phyloP scores from a whole-genome alignment of 2,329 filamentous ascomycete species.

The Diaporthe batatas region DNA sequence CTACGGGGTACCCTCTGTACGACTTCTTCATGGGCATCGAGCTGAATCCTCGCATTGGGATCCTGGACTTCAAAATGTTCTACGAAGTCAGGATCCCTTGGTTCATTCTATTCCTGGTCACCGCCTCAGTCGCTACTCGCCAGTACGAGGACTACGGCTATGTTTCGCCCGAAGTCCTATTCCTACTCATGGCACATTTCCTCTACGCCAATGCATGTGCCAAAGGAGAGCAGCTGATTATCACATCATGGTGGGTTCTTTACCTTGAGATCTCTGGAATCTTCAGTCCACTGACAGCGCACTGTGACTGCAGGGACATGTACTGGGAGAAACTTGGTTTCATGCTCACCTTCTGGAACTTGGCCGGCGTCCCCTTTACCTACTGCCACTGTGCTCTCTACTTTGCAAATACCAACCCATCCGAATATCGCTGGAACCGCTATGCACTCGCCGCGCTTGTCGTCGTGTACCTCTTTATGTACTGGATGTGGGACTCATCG shows the following conservation, averaged over 20 bases:
- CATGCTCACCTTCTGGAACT: conserved; percentile 92
- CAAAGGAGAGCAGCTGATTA: conserved; percentile 86
- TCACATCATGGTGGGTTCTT: conserved; percentile 71
- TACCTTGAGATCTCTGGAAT: background rate
- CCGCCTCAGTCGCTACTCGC: conserved; percentile 76
- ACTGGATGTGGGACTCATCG: conserved; percentile 87
- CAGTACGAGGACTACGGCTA: conserved; percentile 84
- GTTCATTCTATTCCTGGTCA: conserved; percentile 83
- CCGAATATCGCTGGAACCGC: conserved; percentile 76
- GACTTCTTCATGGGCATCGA: conserved; percentile 95
- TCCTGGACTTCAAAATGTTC: conserved; percentile 94
- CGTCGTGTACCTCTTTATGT: conserved; percentile 77
- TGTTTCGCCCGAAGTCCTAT: conserved; percentile 79
- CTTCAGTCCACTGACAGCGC: background rate
- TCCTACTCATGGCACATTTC: conserved; percentile 83
- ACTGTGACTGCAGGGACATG: conserved; percentile 71
- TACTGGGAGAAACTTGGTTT: conserved; percentile 92
- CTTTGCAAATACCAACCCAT: conserved; percentile 80
- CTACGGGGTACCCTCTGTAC: conserved; percentile 86
- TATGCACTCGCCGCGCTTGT: conserved; percentile 72
- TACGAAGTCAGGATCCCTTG: conserved; percentile 89
- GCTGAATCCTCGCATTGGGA: conserved; percentile 84
- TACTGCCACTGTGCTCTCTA: conserved; percentile 90
- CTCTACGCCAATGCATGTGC: conserved; percentile 86
- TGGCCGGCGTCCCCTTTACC: conserved; percentile 83